A percentile compares a stretch with the other conserved stretches of the same genome.
phyloP scores from a whole-genome alignment of 1,284 basidiomycete species.

The Farysia itapuensis region DNA sequence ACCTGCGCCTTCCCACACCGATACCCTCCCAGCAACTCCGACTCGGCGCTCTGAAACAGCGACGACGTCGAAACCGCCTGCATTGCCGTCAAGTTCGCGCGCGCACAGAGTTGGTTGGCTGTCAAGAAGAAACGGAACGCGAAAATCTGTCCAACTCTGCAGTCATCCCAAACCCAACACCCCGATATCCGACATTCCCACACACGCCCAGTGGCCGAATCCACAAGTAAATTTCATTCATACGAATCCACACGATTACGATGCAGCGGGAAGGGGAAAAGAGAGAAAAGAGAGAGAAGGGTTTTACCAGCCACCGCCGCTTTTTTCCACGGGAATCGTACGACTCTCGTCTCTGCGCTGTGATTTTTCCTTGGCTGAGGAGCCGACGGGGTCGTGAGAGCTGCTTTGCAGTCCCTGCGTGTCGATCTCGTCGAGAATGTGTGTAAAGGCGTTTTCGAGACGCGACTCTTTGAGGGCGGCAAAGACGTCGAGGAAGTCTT shows the following conservation, averaged over 20 bases:
- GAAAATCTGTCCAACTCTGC: too few species aligned
- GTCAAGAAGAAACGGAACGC: too few species aligned
- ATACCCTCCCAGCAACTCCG: conserved; percentile 18
- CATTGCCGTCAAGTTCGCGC: too few species aligned
- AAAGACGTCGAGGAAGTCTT: conserved; percentile 52
- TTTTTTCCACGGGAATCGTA: conserved; percentile 51
- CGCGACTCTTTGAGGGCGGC: conserved; percentile 50
- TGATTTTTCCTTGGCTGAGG: conserved; percentile 41
- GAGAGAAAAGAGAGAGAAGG: too few species aligned
- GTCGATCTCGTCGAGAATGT: conserved; percentile 48
- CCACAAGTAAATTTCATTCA: too few species aligned
- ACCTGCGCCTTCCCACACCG: neutral
- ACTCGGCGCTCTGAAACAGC: conserved; percentile 38
- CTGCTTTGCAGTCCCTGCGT: conserved; percentile 29
- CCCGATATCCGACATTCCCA: too few species aligned
- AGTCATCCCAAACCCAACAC: too few species aligned
- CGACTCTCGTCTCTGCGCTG: conserved; percentile 43
- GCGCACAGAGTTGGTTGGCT: too few species aligned
- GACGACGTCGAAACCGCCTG: conserved; percentile 21
- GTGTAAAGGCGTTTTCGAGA: conserved; percentile 48
- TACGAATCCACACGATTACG: too few species aligned
- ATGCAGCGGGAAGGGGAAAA: too few species aligned
- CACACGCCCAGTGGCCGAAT: too few species aligned
- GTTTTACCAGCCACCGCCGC: conserved; percentile 51
- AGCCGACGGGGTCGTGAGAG: conserved; percentile 40